phyloP scores from a whole-genome alignment of 2,329 filamentous ascomycete species.

The Reticulascus tulasneorum region DNA sequence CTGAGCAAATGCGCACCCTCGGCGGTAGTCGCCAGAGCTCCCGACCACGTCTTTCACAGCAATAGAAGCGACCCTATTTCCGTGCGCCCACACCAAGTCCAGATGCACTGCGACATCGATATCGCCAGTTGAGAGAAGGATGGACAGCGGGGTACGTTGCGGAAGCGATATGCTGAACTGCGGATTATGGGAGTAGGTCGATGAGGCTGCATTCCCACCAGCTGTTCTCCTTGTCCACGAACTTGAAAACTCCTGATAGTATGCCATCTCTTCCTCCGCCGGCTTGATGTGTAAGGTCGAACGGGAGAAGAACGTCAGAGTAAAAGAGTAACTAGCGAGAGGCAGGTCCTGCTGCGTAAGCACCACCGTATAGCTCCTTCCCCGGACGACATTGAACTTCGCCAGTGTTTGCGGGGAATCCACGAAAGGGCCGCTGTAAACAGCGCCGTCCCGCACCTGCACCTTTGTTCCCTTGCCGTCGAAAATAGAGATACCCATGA shows the following conservation, averaged over 20 bases:
- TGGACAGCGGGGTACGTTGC: slow-evolving; percentile 56
- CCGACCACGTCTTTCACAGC: slow-evolving; percentile 73
- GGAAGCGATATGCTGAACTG: slow-evolving; percentile 69
- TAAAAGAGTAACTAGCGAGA: slow-evolving; percentile 73
- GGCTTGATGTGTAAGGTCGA: slow-evolving; percentile 55
- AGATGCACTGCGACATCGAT: slow-evolving; percentile 75
- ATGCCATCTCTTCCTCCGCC: slow-evolving; percentile 56
- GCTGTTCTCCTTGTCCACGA: slow-evolving; percentile 77
- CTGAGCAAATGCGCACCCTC: slow-evolving; percentile 70
- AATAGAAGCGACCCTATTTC: slow-evolving; percentile 66
- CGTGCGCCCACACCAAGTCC: slow-evolving; percentile 75
- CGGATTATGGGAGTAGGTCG: slow-evolving; percentile 79
- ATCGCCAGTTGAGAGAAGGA: slow-evolving; percentile 67
- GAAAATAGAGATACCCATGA: slow-evolving; percentile 84
- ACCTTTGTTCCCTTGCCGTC: slow-evolving; percentile 66
- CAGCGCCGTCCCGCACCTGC: slow-evolving; percentile 66
- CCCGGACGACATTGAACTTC: slow-evolving; percentile 48
- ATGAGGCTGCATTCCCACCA: slow-evolving; percentile 76
- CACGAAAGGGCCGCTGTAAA: slow-evolving; percentile 79
- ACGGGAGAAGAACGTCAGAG: slow-evolving; percentile 76
- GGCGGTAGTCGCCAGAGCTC: slow-evolving; percentile 84
- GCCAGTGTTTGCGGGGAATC: slow-evolving; percentile 91
- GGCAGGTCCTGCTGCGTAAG: slow-evolving; percentile 77
- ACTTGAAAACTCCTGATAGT: slow-evolving; percentile 55
- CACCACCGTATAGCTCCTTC: slow-evolving; percentile 55